Conservation (phyloP, 805 yeast genomes). For the Kodamaea kakaduensis region DNA sequence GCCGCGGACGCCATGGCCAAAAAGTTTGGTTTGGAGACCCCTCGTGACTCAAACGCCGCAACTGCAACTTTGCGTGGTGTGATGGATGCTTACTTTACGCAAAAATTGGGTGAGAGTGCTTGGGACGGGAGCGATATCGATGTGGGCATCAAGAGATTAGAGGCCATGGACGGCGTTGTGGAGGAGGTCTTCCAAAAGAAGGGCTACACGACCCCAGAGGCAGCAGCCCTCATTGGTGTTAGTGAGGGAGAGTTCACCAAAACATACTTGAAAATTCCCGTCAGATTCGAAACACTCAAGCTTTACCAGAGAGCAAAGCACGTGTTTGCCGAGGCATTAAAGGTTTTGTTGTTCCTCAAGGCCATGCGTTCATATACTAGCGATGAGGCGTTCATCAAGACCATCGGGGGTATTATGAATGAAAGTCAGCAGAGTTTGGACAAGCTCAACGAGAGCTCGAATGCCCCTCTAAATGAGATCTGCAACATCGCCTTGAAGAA, state of each 20-base stretch:
- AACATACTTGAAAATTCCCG: slow-evolving; percentile 53
- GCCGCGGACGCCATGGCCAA: slow-evolving; percentile 59
- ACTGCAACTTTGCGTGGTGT: slow-evolving; percentile 66
- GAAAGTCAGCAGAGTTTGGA: slow-evolving; percentile 54
- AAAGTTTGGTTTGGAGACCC: slow-evolving; percentile 39
- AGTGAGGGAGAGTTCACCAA: slow-evolving; percentile 40
- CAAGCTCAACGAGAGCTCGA: slow-evolving; percentile 49
- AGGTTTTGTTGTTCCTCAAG: slow-evolving; percentile 51
- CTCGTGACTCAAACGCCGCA: slow-evolving; percentile 47
- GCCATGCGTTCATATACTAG: slow-evolving; percentile 24
- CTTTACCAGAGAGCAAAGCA: slow-evolving; percentile 58
- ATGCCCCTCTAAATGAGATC: slow-evolving; percentile 49
- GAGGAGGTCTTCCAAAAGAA: slow-evolving; percentile 37
- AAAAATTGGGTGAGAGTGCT: slow-evolving; percentile 21
- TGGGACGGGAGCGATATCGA: slow-evolving; percentile 48
- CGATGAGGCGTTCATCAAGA: slow-evolving; percentile 26
- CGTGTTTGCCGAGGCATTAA: slow-evolving; percentile 56
- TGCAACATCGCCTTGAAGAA: slow-evolving; percentile 49
- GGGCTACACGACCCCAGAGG: slow-evolving; percentile 51
- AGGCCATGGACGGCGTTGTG: slow-evolving; percentile 38
- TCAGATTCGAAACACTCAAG: slow-evolving; percentile 52
- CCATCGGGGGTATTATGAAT: slow-evolving; percentile 55
- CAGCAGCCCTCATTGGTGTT: slow-evolving; percentile 40
- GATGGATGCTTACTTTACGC: slow-evolving; percentile 46
- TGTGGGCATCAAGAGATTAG: slow-evolving; percentile 38